Conservation (phyloP, 148 eudicot genomes). For the Diospyros kaki region DNA sequence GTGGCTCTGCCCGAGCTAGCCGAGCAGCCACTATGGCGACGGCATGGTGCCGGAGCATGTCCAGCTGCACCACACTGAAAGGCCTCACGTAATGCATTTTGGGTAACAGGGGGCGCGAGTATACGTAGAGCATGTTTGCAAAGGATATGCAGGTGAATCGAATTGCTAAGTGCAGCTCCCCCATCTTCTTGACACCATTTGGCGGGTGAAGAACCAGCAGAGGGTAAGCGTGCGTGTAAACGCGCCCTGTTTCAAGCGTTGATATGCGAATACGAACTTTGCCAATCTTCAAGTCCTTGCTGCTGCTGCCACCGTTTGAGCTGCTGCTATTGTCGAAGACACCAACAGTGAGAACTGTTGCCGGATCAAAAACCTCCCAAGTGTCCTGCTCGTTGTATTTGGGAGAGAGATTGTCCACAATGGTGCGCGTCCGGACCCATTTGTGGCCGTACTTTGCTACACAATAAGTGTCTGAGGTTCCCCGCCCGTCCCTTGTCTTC, state of each 20-base stretch:
- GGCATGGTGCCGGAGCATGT: conserved; percentile 91
- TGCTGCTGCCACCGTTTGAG: conserved; percentile 55
- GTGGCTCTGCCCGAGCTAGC: conserved; percentile 90
- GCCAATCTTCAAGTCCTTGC: conserved; percentile 74
- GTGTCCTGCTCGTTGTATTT: conserved; percentile 96
- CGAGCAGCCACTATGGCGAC: conserved; percentile 81
- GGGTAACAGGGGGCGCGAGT: conserved; percentile 76
- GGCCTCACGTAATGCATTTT: conserved; percentile 96
- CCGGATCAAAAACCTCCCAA: conserved; percentile 97
- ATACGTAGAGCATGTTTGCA: conserved; percentile 77
- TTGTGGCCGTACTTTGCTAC: conserved; percentile 96
- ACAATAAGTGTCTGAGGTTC: conserved; percentile 94
- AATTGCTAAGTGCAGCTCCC: conserved; percentile 80
- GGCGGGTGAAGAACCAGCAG: conserved; percentile 69
- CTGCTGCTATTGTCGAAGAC: conserved; percentile 82
- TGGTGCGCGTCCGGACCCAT: conserved; percentile 88
- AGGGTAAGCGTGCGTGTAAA: conserved; percentile 90
- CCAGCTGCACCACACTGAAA: conserved; percentile 76
- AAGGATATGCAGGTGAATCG: conserved; percentile 88
- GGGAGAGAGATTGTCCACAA: conserved; percentile 72
- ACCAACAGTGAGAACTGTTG: conserved; percentile 86
- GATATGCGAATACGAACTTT: conserved; percentile 90
- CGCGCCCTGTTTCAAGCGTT: conserved; percentile 86
- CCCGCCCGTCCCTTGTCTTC: conserved; percentile 85
- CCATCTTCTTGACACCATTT: conserved; percentile 93